These are phyloP conservation scores for Knoxdaviesia proteae DNA, from an alignment of 2,329 filamentous ascomycete species.

Conservation along the genomic window DNA sequence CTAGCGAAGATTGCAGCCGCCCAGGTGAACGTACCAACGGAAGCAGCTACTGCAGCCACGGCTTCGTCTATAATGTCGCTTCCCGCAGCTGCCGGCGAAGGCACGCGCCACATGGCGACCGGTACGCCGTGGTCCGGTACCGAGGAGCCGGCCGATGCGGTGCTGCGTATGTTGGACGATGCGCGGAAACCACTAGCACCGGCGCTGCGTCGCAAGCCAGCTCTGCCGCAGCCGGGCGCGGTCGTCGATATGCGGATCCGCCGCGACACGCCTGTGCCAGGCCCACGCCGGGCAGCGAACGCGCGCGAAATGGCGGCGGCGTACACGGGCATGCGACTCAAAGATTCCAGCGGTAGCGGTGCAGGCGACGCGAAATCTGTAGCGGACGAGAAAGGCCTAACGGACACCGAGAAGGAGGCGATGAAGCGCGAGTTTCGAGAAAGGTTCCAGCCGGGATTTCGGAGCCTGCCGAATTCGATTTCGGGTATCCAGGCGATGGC, in stretches of 20 bases:
- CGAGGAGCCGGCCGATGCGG: constrained; percentile 53
- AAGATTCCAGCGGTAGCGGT: constrained; percentile 16
- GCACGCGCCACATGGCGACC: constrained; percentile 45
- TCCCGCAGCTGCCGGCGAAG: constrained; percentile 39
- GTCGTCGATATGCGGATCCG: constrained; percentile 29
- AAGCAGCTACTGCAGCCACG: background rate
- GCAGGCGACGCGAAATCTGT: constrained; percentile 6
- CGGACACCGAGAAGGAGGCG: constrained; percentile 51
- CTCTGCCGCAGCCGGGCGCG: constrained; percentile 15
- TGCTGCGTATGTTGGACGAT: constrained; percentile 70
- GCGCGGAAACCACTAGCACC: constrained; percentile 45
- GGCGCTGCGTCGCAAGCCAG: constrained; percentile 23
- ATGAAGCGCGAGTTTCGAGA: constrained; percentile 57
- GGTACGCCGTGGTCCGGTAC: constrained; percentile 58
- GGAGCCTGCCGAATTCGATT: constrained; percentile 55
- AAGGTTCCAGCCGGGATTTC: constrained; percentile 52
- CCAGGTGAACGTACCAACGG: constrained; percentile 18
- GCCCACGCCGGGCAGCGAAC: constrained; percentile 26
- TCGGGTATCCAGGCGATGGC: constrained; percentile 64
- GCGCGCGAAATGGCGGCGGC: constrained; percentile 35
- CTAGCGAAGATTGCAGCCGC: constrained; percentile 34
- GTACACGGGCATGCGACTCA: constrained; percentile 27
- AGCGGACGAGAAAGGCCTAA: constrained; percentile 26
- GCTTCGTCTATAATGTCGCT: constrained; percentile 9
- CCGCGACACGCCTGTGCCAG: constrained; percentile 15